Conservation (phyloP, 176 grass and related monocot species). For the Hsuehochloa calcarea region DNA sequence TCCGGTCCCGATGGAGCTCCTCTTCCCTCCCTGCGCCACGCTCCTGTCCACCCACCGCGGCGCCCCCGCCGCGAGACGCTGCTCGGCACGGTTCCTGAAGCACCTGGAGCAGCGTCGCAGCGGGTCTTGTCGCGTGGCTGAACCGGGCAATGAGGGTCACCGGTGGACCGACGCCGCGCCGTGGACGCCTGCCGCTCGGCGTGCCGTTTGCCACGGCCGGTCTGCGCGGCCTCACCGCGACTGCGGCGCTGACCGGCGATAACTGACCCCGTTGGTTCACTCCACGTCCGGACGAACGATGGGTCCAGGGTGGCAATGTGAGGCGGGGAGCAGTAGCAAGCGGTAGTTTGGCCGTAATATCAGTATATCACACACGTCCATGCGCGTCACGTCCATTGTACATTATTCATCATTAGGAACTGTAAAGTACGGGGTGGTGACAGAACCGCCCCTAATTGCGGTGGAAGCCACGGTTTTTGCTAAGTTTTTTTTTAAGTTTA, state of each 20-base stretch:
- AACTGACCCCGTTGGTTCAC: neutral
- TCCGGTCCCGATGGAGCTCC: constrained; percentile 49
- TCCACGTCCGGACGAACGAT: constrained; percentile 9
- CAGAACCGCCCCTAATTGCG: neutral
- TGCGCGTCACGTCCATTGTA: neutral
- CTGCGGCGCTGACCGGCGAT: neutral
- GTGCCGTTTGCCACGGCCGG: neutral
- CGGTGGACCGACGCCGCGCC: constrained; percentile 54
- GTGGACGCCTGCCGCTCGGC: constrained; percentile 55
- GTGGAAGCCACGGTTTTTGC: too few species aligned
- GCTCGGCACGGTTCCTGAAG: constrained; percentile 40
- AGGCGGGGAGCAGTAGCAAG: neutral
- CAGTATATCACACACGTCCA: neutral
- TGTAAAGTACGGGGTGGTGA: neutral
- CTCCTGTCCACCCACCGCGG: too few species aligned
- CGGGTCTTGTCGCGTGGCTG: constrained; percentile 65
- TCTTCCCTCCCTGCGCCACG: constrained; percentile 40
- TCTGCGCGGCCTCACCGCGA: constrained; percentile 39
- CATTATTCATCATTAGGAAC: neutral
- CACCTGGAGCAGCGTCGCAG: constrained; percentile 44
- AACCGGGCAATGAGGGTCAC: constrained; percentile 70
- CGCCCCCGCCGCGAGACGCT: too few species aligned
- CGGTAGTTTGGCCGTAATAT: neutral
- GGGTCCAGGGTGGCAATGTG: constrained; percentile 38
- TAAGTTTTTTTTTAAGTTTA: too few species aligned